phyloP scores from a whole-genome alignment of 495 filamentous ascomycete genomes.

The Gamarada debralockiae region DNA sequence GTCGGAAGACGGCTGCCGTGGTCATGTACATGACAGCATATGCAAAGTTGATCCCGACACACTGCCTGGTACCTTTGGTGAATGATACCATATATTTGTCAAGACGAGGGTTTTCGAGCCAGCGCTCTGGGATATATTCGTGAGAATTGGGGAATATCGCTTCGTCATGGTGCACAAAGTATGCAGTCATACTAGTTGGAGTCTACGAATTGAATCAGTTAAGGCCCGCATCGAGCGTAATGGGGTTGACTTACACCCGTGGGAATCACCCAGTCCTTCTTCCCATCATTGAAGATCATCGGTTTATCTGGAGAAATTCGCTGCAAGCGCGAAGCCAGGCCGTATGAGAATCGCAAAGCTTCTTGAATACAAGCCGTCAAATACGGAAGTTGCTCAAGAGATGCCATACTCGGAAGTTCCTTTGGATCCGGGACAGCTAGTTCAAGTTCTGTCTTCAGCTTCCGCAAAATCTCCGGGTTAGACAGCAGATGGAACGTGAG shows the following conservation, averaged over 20 bases:
- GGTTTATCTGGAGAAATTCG: no score
- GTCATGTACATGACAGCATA: background rate
- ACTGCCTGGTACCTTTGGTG: background rate
- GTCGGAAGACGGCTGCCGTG: background rate
- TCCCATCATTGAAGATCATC: no score
- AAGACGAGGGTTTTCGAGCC: conserved; percentile 26
- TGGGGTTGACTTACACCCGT: no score
- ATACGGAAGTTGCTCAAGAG: background rate
- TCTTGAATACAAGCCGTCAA: background rate
- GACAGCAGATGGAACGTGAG: background rate
- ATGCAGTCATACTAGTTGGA: conserved; percentile 42
- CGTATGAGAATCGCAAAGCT: no score
- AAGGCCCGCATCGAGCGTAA: no score
- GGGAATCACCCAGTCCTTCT: no score
- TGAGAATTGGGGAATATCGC: conserved; percentile 42
- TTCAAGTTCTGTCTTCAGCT: background rate
- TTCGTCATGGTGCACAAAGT: conserved; percentile 41
- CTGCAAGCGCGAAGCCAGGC: no score
- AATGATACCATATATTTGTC: conserved; percentile 38
- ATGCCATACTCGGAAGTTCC: background rate
- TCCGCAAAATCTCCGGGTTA: background rate
- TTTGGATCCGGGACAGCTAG: background rate
- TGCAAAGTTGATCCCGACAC: background rate
- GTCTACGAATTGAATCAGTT: no score
- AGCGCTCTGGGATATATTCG: conserved; percentile 45